Evolutionary conservation across 345 rosid genomes (phyloP).

Genomic region (Stellera chamaejasme): DNA sequence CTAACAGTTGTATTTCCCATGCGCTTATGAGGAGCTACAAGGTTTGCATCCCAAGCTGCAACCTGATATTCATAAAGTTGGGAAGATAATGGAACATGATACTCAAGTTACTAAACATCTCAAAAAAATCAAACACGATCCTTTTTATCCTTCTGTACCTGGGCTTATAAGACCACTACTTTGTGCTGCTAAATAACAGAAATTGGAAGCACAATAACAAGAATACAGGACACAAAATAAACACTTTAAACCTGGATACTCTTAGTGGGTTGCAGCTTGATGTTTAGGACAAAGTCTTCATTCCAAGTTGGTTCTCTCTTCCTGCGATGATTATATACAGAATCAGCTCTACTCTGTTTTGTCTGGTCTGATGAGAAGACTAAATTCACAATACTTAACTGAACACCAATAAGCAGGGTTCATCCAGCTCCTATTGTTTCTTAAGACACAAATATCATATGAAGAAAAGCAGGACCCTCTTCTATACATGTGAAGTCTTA

Average conservation of each 20-base stretch:
- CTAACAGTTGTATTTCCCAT: constrained; percentile 73
- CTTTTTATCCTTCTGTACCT: no score
- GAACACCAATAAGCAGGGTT: no score
- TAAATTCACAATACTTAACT: no score
- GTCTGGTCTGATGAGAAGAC: no score
- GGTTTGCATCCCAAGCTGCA: constrained; percentile 99
- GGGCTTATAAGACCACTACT: not conserved
- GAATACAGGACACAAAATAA: not conserved
- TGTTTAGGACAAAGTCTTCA: constrained; percentile 59
- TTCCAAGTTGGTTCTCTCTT: constrained; percentile 83
- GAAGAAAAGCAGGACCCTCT: no score
- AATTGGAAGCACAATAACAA: not conserved
- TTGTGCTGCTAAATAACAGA: not conserved
- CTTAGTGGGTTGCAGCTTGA: constrained; percentile 47
- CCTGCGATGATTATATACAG: constrained; percentile 28
- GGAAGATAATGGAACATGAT: not conserved
- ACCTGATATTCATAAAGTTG: constrained; percentile 33
- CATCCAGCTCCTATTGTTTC: no score
- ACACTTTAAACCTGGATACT: constrained; percentile 50
- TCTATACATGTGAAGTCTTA: no score
- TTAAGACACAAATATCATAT: no score
- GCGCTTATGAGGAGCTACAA: constrained; percentile 89
- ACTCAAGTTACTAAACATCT: not conserved
- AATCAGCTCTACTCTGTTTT: no score
- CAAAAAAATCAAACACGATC: not conserved